A percentile compares a stretch with the other conserved stretches of the same genome.
Conservation (phyloP, 257 asterid genomes). For the Petunia secreta region DNA sequence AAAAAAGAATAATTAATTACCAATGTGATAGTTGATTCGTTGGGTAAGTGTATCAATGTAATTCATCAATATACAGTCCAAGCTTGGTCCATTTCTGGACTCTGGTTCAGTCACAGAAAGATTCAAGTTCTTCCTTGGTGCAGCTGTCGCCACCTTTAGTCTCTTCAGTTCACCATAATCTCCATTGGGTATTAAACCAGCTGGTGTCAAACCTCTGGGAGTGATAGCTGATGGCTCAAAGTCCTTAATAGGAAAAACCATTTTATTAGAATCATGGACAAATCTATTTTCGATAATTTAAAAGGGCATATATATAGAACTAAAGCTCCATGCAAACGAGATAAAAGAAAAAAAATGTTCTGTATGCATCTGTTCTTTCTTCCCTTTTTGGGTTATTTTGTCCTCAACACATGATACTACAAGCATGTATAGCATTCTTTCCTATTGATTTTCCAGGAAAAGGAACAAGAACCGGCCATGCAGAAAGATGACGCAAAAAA, state of each 20-base stretch:
- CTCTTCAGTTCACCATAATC: conserved; percentile 13
- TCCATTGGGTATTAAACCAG: conserved; percentile 7
- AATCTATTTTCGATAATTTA: background rate
- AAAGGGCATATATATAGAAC: background rate
- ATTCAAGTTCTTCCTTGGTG: conserved; percentile 28
- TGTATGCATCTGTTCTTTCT: background rate
- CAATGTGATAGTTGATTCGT: conserved; percentile 29
- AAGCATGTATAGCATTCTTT: background rate
- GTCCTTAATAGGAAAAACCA: background rate
- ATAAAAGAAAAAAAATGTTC: background rate
- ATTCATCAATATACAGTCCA: conserved; percentile 22
- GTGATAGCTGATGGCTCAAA: conserved; percentile 14
- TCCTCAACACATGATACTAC: background rate
- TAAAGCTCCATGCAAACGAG: background rate
- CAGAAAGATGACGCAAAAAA: background rate
- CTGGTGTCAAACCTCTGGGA: conserved; percentile 11
- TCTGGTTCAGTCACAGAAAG: conserved; percentile 26
- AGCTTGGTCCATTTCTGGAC: conserved; percentile 5
- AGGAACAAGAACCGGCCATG: background rate
- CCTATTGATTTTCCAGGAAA: background rate
- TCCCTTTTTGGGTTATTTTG: background rate
- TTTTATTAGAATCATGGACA: background rate
- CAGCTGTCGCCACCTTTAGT: background rate
- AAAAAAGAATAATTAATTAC: background rate
- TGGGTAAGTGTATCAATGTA: conserved; percentile 25